Evolutionary conservation across 202 grass and related monocot genomes (phyloP), one percentile per base, ranked within the genome.

Genomic region (Tripidium arundinaceum): DNA sequence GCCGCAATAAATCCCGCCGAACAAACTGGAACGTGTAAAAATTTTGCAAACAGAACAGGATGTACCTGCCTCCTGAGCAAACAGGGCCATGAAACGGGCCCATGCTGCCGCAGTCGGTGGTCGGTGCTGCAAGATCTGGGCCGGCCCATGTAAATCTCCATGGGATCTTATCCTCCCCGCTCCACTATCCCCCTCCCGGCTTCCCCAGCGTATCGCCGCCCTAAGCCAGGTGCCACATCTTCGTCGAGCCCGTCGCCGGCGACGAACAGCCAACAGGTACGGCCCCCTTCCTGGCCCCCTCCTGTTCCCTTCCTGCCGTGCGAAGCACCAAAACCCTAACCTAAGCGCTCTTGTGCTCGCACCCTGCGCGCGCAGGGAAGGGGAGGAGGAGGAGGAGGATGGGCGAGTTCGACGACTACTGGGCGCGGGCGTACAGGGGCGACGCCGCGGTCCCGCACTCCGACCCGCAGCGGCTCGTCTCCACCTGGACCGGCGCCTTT

Each of bases 391-490:
- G 13, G 7, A 12, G 67, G 63, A 84, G 62, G 57, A 83, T 87
- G 82, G 72, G 81, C 54, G 89, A 90, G 60, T 88, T 97, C 87
- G 89, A 91, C 60, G 91, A 91, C 41, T 86, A 77, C 70, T 92
- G 90, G 90, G 86, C 86, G 74, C 80, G 66, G 27, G 90, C 83
- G 63, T 97, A 97, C 77, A 90, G 87, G 79, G 93, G 93, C 62
- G 93, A 96, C 85, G 66, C 78, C 6, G 93, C 87, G 47, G 93
- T 96, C 54, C 93, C 93, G 80, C 93, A 96, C 82, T 83, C 90
- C 1, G 87, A 96, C 77, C 87, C 90, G 27, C 79, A 89, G 65
- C 73, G 83, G 31, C 81, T 97, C 7, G 28, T 88, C 33, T 21
- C 68, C 76, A 90, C 85, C 22, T 97, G 93, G 90, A 86, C 55